Percentiles rank a stretch among this genome's conserved stretches.
phyloP scores from a whole-genome alignment of 192 early-diverging fungal genomes.

The Pecoramyces ruminantium region DNA sequence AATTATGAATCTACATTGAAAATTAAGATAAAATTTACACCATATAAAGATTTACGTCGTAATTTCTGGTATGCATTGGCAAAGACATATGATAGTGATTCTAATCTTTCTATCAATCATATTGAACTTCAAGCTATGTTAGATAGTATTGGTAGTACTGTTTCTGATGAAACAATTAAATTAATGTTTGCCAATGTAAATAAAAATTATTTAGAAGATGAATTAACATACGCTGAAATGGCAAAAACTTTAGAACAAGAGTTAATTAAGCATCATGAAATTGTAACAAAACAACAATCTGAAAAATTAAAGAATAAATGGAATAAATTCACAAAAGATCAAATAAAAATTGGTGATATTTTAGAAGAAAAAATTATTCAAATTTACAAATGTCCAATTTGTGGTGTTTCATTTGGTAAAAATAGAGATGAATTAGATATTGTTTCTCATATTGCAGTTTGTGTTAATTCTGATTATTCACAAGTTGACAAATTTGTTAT shows the following conservation, averaged over 20 bases:
- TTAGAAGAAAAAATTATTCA: conserved; percentile 40
- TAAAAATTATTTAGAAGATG: conserved; percentile 30
- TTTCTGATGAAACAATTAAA: conserved; percentile 44
- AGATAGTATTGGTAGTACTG: conserved; percentile 45
- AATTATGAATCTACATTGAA: conserved; percentile 21
- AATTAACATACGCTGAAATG: conserved; percentile 46
- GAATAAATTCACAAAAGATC: background rate
- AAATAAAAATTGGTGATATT: conserved; percentile 7
- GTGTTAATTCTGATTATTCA: conserved; percentile 48
- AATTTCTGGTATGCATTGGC: conserved; percentile 56
- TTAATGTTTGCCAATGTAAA: conserved; percentile 25
- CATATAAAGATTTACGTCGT: conserved; percentile 37
- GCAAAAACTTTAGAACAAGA: conserved; percentile 35
- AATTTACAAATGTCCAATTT: conserved; percentile 52
- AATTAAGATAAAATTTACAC: conserved; percentile 44
- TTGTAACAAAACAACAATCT: background rate
- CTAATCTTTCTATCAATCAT: conserved; percentile 34
- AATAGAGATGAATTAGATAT: conserved; percentile 41
- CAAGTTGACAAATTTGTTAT: conserved; percentile 52
- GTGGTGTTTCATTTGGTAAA: conserved; percentile 28
- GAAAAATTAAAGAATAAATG: background rate
- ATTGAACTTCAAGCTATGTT: conserved; percentile 52
- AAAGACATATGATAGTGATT: conserved; percentile 40
- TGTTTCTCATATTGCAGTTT: conserved; percentile 55
- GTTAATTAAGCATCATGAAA: conserved; percentile 10